Evolutionary conservation across 2,329 filamentous ascomycete genomes (phyloP), one percentile per base, ranked within the genome.

Genomic region (Penicillium sp.): DNA sequence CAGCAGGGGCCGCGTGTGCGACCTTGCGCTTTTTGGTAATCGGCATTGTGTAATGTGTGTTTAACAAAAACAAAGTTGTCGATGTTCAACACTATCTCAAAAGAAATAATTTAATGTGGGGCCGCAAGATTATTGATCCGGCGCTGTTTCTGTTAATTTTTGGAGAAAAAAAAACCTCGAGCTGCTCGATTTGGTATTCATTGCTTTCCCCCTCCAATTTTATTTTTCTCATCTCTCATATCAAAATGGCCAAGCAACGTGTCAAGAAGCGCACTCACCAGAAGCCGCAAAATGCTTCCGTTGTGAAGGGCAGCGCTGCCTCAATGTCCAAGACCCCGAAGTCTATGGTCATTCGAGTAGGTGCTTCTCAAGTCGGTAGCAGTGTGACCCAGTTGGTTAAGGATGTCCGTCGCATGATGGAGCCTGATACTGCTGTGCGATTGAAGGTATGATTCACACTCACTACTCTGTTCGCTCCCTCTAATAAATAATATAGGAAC

Each of bases 281-380:
- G 53, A 86, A 87, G 59, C 84, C 87, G 50, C 83, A 84, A 51
- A 84, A 84, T 67, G 82, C 67, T 68, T 80, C 68, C 63, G 80
- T 68, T 54, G 71, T 71, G 50, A 82, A 83, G 62, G 79, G 81
- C 43, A 82, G 84, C 56, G 85, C 87, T 75, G 83, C 85, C 57
- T 83, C 86, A 25, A 81, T 79, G 58, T 81, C 83, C 52, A 85
- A 87, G 63, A 83, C 87, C 50, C 94, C 94, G 34, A 97, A 97
- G 82, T 95, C 89, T 73, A 97, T 99, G 93, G 93, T 99, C 57
- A 96, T 99, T 75, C 90, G 94, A 66, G 92, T 97, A 69, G 94
- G 94, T 68, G 93, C 92, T 67, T 90, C 92, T 68, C 91, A 97
- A 72, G 91, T 99, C 51, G 94, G 94, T 57, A 86, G 91, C 58